Evolutionary conservation across 805 yeast species (phyloP), one percentile per base, ranked within the genome.

Genomic region (Teunomyces kruisii): DNA sequence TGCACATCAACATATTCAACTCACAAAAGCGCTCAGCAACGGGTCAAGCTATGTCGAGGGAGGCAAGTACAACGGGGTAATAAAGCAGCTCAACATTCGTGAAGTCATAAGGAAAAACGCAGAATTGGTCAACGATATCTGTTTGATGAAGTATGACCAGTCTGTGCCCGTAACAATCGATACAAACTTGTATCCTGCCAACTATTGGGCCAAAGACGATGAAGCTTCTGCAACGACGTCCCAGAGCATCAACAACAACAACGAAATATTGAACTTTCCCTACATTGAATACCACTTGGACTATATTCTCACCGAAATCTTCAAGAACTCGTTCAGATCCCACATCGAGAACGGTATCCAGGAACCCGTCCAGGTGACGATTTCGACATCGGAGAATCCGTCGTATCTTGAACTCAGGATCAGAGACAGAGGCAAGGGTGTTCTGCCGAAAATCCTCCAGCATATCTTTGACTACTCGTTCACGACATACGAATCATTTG

Each of bases 371-470:
- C 59, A 58, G 14, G 64, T 74, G 7, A 66, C 76, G 1, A 60
- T 72, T 6, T 65, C 74, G 8, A 65, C 62, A 4, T 59, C 68
- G 1, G 48, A 63, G 54, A 59, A 29, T 46, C 68, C 46, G 54
- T 59, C 65, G n/a, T 74, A 71, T 42, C 68, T 89, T 46, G 88
- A 87, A 49, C 73, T 94, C 5, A 74, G 96, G 46, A 71, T 92
- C 28, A 74, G 96, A 35, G 99, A 92, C 67, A 77, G 79, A 46
- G 99, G 97, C 14, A 88, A 89, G 44, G 99, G 99, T 3, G 89
- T 92, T 24, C 76, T 83, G 4, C 84, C 89, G 1, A 76, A 73
- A 4, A 71, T 81, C 5, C 78, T 87, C 49, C 69, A 74, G 17
- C 81, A 83, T 44, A 80, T 92, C 49, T 91, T 89, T 65, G 89